These are phyloP conservation scores for Suillus spraguei DNA, from an alignment of 768 basidiomycete genomes.

Conservation along the genomic window DNA sequence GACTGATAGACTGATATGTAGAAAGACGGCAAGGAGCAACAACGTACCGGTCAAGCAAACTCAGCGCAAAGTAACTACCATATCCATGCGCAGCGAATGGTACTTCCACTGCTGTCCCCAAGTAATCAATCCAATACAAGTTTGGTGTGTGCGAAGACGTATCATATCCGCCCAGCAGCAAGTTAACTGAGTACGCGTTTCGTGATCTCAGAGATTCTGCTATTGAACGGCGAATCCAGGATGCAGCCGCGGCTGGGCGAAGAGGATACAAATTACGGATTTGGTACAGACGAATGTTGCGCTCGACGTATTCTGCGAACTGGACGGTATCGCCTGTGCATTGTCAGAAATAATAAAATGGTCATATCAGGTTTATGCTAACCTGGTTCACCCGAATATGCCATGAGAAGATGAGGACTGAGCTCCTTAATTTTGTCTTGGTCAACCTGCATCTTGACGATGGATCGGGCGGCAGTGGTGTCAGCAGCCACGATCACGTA, in stretches of 20 bases:
- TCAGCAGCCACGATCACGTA: constrained; percentile 94
- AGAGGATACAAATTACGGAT: constrained; percentile 92
- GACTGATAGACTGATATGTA: not conserved
- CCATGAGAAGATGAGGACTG: constrained; percentile 91
- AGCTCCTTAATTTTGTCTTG: constrained; percentile 96
- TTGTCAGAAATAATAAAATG: constrained; percentile 6
- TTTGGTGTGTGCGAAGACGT: constrained; percentile 68
- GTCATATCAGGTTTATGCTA: constrained; percentile 32
- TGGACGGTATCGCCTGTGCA: constrained; percentile 90
- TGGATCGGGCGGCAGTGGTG: constrained; percentile 84
- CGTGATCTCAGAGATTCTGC: constrained; percentile 89
- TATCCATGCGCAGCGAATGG: constrained; percentile 97
- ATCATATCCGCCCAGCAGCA: constrained; percentile 94
- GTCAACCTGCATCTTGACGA: constrained; percentile 97
- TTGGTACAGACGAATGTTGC: constrained; percentile 94
- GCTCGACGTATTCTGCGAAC: constrained; percentile 95
- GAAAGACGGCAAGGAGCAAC: not conserved
- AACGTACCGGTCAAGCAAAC: constrained; percentile 87
- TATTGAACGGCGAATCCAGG: constrained; percentile 92
- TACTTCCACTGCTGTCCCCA: constrained; percentile 86
- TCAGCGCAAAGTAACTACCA: constrained; percentile 88
- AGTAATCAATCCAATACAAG: constrained; percentile 95
- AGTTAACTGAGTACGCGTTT: constrained; percentile 87
- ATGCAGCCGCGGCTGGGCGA: constrained; percentile 86
- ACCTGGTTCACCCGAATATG: constrained; percentile 93